A percentile compares a stretch with the other conserved stretches of the same genome.
These are phyloP conservation scores for Ceratocystis variospora DNA, from an alignment of 2,329 filamentous ascomycete genomes.

Conservation along the genomic window DNA sequence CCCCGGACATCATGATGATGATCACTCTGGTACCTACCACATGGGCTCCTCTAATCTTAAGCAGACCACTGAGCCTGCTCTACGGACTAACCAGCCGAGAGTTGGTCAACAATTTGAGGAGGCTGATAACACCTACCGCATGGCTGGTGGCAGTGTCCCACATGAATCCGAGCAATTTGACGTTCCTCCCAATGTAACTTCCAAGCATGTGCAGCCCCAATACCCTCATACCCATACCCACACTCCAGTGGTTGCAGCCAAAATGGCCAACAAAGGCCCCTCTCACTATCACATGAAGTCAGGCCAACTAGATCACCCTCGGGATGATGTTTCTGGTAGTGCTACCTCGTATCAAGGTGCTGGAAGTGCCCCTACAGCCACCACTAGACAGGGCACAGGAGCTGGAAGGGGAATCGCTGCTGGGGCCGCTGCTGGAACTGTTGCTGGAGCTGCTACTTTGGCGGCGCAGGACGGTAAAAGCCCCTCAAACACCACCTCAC, in stretches of 20 bases:
- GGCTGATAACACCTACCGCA: slow-evolving; percentile 11
- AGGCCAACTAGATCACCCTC: slow-evolving; percentile 9
- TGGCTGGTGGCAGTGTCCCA: slow-evolving; percentile 8
- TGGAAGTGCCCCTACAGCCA: not conserved
- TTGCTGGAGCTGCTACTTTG: not conserved
- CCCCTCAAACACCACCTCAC: not conserved
- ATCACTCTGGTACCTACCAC: slow-evolving; percentile 3
- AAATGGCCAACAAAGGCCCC: not conserved
- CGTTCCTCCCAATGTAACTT: slow-evolving; percentile 7
- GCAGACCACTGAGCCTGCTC: slow-evolving; percentile 11
- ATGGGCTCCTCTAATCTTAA: slow-evolving; percentile 1
- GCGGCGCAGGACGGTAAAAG: not conserved
- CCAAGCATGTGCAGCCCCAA: slow-evolving; percentile 5
- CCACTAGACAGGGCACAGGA: not conserved
- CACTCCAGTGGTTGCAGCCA: not conserved
- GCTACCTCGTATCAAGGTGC: not conserved
- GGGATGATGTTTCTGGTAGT: not conserved
- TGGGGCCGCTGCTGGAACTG: slow-evolving; percentile 4
- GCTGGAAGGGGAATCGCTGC: not conserved
- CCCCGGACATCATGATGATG: slow-evolving; percentile 8
- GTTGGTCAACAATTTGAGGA: not conserved
- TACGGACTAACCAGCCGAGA: slow-evolving; percentile 3
- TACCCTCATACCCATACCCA: not conserved
- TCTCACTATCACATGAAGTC: slow-evolving; percentile 14
- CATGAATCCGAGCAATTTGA: slow-evolving; percentile 4